phyloP scores from a whole-genome alignment of 176 grass and related monocot genomes.

The Eleusine indica region DNA sequence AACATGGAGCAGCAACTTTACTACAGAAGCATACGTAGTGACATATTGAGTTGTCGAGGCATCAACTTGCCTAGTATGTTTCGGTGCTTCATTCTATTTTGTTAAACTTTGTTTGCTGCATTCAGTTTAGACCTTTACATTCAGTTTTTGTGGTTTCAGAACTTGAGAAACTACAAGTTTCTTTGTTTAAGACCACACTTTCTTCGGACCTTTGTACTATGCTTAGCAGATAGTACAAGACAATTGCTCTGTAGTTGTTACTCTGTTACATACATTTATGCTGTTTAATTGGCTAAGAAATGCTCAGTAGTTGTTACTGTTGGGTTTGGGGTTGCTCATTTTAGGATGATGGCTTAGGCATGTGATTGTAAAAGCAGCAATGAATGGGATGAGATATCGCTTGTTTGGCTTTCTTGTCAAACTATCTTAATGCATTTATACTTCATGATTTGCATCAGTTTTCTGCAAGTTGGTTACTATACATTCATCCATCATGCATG shows the following conservation, averaged over 20 bases:
- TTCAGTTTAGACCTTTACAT: too few species aligned
- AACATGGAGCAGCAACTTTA: too few species aligned
- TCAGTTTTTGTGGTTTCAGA: too few species aligned
- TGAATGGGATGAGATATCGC: background rate
- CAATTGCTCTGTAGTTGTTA: background rate
- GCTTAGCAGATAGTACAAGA: slow-evolving; percentile 10
- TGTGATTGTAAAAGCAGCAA: background rate
- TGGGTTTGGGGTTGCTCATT: slow-evolving; percentile 53
- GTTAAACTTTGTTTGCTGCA: too few species aligned
- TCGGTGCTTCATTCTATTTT: too few species aligned
- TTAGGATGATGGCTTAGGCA: background rate
- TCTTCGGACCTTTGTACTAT: background rate
- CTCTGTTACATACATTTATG: background rate
- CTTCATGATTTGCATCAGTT: background rate
- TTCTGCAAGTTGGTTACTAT: background rate
- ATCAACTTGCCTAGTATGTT: too few species aligned
- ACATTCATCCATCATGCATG: background rate
- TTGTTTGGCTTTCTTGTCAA: slow-evolving; percentile 26
- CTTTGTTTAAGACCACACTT: too few species aligned
- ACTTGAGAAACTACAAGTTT: too few species aligned
- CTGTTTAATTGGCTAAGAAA: background rate
- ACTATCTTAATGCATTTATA: background rate
- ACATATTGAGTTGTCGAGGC: too few species aligned
- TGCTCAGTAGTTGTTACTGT: slow-evolving; percentile 53
- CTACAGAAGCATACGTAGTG: too few species aligned